Evolutionary conservation across 768 basidiomycete species (phyloP).

Genomic region (Termitomyces heimii): DNA sequence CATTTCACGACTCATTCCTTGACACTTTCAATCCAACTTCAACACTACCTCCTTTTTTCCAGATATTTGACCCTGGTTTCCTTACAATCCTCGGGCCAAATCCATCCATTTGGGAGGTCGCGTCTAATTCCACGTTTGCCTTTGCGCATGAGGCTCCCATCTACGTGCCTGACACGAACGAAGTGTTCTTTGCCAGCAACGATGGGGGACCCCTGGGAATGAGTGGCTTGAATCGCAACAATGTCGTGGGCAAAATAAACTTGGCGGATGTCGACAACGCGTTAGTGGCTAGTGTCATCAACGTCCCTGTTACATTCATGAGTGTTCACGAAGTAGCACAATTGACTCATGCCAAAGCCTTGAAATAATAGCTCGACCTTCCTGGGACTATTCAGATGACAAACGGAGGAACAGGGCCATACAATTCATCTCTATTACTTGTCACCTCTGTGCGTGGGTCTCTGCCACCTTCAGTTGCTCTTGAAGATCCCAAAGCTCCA

Average conservation of each 20-base stretch:
- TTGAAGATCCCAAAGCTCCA: conserved; percentile 60
- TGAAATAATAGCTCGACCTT: conserved; percentile 42
- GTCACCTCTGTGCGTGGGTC: conserved; percentile 62
- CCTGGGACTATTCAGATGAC: conserved; percentile 63
- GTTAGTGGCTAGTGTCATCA: conserved; percentile 32
- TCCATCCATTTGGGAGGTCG: conserved; percentile 55
- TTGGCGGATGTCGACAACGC: conserved; percentile 49
- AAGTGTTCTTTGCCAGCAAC: conserved; percentile 69
- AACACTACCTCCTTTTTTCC: conserved; percentile 51
- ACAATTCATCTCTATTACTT: conserved; percentile 51
- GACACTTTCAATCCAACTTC: conserved; percentile 54
- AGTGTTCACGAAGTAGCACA: conserved; percentile 9
- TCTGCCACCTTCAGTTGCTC: conserved; percentile 54
- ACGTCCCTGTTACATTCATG: conserved; percentile 43
- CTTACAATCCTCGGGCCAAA: conserved; percentile 49
- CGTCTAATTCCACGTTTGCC: conserved; percentile 54
- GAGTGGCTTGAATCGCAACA: conserved; percentile 60
- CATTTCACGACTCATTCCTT: conserved; percentile 32
- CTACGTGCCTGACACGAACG: conserved; percentile 60
- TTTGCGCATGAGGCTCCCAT: conserved; percentile 80
- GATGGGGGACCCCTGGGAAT: conserved; percentile 60
- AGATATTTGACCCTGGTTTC: conserved; percentile 45
- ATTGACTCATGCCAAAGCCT: background rate
- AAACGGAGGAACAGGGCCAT: conserved; percentile 64
- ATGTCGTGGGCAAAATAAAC: conserved; percentile 55